Percentiles rank a stretch among this genome's conserved stretches.
Conservation (phyloP, 306 rosid species). For the Prosopis cineraria region DNA sequence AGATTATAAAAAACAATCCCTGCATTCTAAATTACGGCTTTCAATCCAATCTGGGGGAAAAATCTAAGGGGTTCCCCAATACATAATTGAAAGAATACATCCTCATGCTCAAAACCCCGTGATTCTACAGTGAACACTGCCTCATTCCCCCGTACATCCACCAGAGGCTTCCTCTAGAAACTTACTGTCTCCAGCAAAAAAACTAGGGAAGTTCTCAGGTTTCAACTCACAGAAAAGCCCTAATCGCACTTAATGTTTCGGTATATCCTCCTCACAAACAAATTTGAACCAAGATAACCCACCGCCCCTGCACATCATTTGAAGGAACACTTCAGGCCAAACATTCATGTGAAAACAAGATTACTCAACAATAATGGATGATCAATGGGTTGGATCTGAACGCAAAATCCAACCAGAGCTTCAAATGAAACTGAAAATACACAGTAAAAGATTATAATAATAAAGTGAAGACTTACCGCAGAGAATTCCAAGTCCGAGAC, state of each 20-base stretch:
- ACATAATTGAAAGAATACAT: constrained; percentile 65
- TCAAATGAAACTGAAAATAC: neutral
- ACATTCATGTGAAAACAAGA: neutral
- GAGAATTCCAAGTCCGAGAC: constrained; percentile 96
- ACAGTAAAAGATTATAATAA: neutral
- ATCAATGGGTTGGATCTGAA: neutral
- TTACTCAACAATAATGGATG: neutral
- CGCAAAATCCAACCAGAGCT: neutral
- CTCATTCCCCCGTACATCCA: constrained; percentile 43
- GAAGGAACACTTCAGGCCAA: constrained; percentile 23
- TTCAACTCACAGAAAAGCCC: constrained; percentile 39
- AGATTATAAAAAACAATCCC: constrained; percentile 60
- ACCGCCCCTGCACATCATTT: constrained; percentile 79
- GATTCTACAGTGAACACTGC: constrained; percentile 50
- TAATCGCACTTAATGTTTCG: constrained; percentile 98
- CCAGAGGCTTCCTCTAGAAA: constrained; percentile 56
- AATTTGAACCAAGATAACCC: constrained; percentile 92
- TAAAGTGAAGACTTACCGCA: constrained; percentile 70
- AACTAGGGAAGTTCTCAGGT: constrained; percentile 53
- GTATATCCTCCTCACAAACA: constrained; percentile 99
- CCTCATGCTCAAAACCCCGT: constrained; percentile 56
- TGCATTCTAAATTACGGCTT: constrained; percentile 76
- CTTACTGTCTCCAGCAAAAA: constrained; percentile 34
- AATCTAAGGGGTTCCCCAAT: constrained; percentile 67
- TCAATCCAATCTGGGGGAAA: constrained; percentile 67